Base-by-base conservation (phyloP, 2,329 filamentous ascomycete species). In the Aureobasidium namibiae region DNA sequence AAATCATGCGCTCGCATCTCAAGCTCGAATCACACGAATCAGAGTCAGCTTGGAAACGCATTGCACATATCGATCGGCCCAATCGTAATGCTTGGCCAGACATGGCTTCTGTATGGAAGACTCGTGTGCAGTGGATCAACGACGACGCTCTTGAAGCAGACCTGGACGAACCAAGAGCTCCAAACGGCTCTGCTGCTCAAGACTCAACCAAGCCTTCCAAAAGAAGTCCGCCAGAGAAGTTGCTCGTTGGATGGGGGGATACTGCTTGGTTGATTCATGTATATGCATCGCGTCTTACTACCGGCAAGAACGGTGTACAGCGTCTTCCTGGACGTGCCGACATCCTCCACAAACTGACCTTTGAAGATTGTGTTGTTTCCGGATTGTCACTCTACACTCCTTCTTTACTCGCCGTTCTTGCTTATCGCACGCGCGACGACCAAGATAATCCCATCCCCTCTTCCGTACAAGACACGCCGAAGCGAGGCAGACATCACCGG, bases 221-320 rank as follows among this genome's bases (percentile, higher is more conserved):
- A 41, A 72, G 70, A 60, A 67, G 69, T 53, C 72, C 70, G 59
- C 63, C 74, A 1, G 92, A 97, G 72, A 89, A 92, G 66, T 77
- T 97, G 21, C 77, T 99, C 8, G 88, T 99, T 24, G 94, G 94
- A 10, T 99, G 95, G 94, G 94, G 94, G 62, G 88, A 92, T 60
- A 95, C 89, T 1, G 90, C 96, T 58, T 99, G 94, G 94, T 87
- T 99, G 54, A 87, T 99, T 58, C 88, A 96, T 71, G 87, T 99
- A 18, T 88, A 92, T 69, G 85, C 89, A 5, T 88, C 88, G 14
- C 83, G 84, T 4, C 75, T 82, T 48, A 87, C 84, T 33, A 9
- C 52, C 13, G 52, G 52, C 10, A 89, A 84, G 67, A 77, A 86
- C 67, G 82, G 80, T 34, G 85, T 86, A 52, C 87, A 90, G 68